Evolutionary conservation across 805 yeast species (phyloP).

Genomic region (Cyberlindnera misumaiensis): DNA sequence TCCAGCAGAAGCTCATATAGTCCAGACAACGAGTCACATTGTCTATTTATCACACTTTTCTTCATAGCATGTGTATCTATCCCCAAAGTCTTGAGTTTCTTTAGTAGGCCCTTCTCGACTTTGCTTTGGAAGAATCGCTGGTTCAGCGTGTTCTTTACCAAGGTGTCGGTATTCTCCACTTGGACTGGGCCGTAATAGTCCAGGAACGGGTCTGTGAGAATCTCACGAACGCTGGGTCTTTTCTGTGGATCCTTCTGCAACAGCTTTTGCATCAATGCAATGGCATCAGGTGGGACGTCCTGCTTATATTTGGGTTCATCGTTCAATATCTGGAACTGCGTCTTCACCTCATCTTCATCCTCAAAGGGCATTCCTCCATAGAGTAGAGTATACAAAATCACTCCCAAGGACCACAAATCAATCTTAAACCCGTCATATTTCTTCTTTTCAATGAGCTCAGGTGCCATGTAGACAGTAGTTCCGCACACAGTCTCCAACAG

Average conservation of each 20-base stretch:
- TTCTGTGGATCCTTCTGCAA: slow-evolving; percentile 58
- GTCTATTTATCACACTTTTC: slow-evolving; percentile 47
- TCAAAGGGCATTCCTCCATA: slow-evolving; percentile 90
- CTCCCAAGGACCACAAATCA: slow-evolving; percentile 91
- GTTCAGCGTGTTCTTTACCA: slow-evolving; percentile 30
- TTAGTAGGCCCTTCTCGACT: slow-evolving; percentile 55
- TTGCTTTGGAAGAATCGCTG: slow-evolving; percentile 47
- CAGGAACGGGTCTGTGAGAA: slow-evolving; percentile 45
- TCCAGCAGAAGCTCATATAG: slow-evolving; percentile 66
- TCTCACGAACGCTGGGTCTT: slow-evolving; percentile 52
- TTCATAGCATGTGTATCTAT: slow-evolving; percentile 56
- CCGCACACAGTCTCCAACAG: slow-evolving; percentile 84
- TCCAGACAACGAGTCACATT: slow-evolving; percentile 69
- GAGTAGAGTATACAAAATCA: slow-evolving; percentile 76
- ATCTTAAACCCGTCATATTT: slow-evolving; percentile 74
- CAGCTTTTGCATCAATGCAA: slow-evolving; percentile 43
- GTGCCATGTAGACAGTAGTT: slow-evolving; percentile 94
- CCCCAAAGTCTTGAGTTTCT: slow-evolving; percentile 52
- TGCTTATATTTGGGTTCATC: slow-evolving; percentile 56
- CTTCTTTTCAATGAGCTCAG: slow-evolving; percentile 66
- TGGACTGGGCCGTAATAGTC: slow-evolving; percentile 38
- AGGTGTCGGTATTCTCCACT: slow-evolving; percentile 31
- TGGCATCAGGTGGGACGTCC: slow-evolving; percentile 41
- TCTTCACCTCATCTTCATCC: slow-evolving; percentile 63
- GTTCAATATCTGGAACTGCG: slow-evolving; percentile 52